Evolutionary conservation across 176 grass and related monocot genomes (phyloP).

Genomic region (Luzula sylvatica): DNA sequence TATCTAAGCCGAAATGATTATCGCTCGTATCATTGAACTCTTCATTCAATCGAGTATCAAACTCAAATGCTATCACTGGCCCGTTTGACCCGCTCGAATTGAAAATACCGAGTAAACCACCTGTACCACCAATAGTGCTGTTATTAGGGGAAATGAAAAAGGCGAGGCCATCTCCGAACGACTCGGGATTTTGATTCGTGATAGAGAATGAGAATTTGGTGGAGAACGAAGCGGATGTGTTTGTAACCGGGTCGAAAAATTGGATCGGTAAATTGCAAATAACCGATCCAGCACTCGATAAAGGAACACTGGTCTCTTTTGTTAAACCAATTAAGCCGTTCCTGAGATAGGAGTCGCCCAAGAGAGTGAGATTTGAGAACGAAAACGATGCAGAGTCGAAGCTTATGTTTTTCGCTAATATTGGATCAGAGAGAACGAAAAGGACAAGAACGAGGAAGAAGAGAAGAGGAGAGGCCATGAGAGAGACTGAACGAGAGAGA

Average conservation of each 20-base stretch:
- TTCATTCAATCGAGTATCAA: constrained; percentile 49
- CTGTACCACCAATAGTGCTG: constrained; percentile 45
- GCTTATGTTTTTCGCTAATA: constrained; percentile 24
- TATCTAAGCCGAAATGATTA: constrained; percentile 75
- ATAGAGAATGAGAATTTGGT: constrained; percentile 74
- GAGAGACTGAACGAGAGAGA: neutral
- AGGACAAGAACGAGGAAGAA: constrained; percentile 18
- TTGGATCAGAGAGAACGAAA: neutral
- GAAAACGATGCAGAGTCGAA: constrained; percentile 65
- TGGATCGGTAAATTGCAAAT: constrained; percentile 57
- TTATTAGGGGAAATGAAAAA: constrained; percentile 65
- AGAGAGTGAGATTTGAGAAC: constrained; percentile 64
- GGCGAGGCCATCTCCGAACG: constrained; percentile 57
- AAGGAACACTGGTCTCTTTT: constrained; percentile 60
- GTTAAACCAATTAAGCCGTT: constrained; percentile 70
- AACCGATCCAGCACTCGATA: constrained; percentile 60
- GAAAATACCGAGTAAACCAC: constrained; percentile 81
- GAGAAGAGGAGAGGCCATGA: constrained; percentile 18
- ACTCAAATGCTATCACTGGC: constrained; percentile 53
- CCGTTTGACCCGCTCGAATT: neutral
- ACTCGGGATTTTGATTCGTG: constrained; percentile 35
- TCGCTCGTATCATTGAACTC: constrained; percentile 46
- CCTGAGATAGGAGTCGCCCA: constrained; percentile 73
- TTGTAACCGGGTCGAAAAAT: constrained; percentile 3
- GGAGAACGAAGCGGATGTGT: constrained; percentile 39